A percentile compares a stretch with the other conserved stretches of the same genome.
These are phyloP conservation scores for Talaromyces trachyspermus DNA, from an alignment of 495 filamentous ascomycete genomes.

Conservation along the genomic window DNA sequence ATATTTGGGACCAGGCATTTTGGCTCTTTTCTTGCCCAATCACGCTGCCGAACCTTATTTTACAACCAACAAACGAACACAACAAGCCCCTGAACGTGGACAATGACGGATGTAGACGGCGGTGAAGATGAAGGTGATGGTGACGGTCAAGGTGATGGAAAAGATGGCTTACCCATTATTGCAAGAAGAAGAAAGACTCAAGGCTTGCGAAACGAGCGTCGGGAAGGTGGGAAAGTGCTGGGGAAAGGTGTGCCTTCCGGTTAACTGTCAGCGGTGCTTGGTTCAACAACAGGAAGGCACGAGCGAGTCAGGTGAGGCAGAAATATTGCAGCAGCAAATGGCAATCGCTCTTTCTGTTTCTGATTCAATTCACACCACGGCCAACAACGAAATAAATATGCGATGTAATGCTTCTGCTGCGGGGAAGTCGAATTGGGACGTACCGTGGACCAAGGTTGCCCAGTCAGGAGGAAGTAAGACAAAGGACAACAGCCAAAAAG, in stretches of 20 bases:
- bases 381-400: too few relatives aligned
- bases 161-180: conserved; percentile 1
- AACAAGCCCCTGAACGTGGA: too few relatives aligned
- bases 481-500: conserved; percentile 1
- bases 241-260: too few relatives aligned
- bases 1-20: conserved; percentile 1
- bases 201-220: conserved; percentile 1
- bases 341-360: background rate
- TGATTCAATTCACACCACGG: too few relatives aligned
- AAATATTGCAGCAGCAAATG: too few relatives aligned
- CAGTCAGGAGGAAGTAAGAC: conserved; percentile 7
- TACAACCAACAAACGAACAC: background rate
- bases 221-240: conserved; percentile 2
- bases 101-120: background rate
- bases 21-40: conserved; percentile 5
- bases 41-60: conserved; percentile 1
- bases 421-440: background rate
- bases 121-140: background rate
- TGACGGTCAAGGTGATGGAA: background rate
- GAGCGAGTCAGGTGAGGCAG: too few relatives aligned
- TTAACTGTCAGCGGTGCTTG: too few relatives aligned
- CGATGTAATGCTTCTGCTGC: too few relatives aligned
- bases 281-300: too few relatives aligned
- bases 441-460: conserved; percentile 6
- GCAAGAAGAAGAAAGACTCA: background rate